phyloP scores from a whole-genome alignment of 2,329 filamentous ascomycete genomes.

The Fusarium buxicola region DNA sequence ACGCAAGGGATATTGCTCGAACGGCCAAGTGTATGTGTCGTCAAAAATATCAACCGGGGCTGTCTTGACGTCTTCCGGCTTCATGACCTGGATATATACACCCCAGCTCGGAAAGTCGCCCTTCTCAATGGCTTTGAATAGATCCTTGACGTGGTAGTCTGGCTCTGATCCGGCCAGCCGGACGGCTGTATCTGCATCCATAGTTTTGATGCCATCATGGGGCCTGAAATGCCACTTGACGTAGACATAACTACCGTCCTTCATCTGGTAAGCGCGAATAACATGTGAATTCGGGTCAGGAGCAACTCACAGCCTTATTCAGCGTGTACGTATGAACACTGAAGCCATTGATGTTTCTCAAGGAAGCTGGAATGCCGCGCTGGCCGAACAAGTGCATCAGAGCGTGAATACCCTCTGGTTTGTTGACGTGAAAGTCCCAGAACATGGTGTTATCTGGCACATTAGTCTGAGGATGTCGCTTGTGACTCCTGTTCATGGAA shows the following conservation, averaged over 20 bases:
- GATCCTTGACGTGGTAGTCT: slow-evolving; percentile 57
- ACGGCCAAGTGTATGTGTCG: slow-evolving; percentile 76
- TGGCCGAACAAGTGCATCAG: slow-evolving; percentile 65
- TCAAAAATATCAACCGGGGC: slow-evolving; percentile 75
- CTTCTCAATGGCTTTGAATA: slow-evolving; percentile 62
- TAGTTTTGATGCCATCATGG: slow-evolving; percentile 58
- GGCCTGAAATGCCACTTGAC: slow-evolving; percentile 63
- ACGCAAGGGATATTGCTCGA: slow-evolving; percentile 69
- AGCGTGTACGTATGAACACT: slow-evolving; percentile 62
- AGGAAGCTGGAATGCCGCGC: slow-evolving; percentile 60
- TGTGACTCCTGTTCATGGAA: slow-evolving; percentile 58
- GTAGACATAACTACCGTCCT: slow-evolving; percentile 61
- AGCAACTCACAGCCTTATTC: slow-evolving; percentile 41
- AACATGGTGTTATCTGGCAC: slow-evolving; percentile 58
- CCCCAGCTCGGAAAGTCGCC: slow-evolving; percentile 73
- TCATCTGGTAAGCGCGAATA: rapidly evolving
- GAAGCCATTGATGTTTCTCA: slow-evolving; percentile 60
- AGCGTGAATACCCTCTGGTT: slow-evolving; percentile 57
- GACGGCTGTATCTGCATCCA: slow-evolving; percentile 54
- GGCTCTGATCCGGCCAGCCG: slow-evolving; percentile 59
- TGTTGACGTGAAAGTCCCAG: slow-evolving; percentile 49
- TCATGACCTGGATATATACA: slow-evolving; percentile 72
- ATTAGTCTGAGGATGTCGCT: slow-evolving; percentile 57
- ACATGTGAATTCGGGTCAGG: rapidly evolving
- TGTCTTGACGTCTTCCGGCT: slow-evolving; percentile 70